phyloP scores from a whole-genome alignment of 169 alveolate species.

The Eimeria praecox region DNA sequence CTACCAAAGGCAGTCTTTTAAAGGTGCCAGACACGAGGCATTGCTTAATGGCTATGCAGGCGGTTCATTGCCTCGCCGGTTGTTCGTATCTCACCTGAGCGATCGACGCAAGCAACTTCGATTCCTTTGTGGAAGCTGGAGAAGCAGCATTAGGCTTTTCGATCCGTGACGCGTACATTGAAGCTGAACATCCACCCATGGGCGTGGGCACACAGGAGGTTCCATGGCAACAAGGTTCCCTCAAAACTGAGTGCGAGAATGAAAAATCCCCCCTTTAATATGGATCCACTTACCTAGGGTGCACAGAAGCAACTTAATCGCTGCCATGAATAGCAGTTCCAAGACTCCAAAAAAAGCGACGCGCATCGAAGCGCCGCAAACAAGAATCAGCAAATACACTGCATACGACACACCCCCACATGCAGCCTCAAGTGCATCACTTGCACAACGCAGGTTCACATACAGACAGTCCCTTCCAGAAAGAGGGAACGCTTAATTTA shows the following conservation, averaged over 20 bases:
- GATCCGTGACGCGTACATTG: slow-evolving; percentile 64
- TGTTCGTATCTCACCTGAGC: slow-evolving; percentile 23
- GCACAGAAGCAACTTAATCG: slow-evolving; percentile 58
- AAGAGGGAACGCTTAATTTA: neutral
- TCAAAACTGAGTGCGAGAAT: neutral
- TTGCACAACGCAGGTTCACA: neutral
- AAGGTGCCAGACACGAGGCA: neutral
- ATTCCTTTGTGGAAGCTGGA: slow-evolving; percentile 52
- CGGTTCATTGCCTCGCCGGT: neutral
- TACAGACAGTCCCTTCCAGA: neutral
- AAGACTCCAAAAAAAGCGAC: slow-evolving; percentile 59
- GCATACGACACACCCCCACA: neutral
- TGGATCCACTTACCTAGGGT: slow-evolving; percentile 49
- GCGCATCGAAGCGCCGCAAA: slow-evolving; percentile 43
- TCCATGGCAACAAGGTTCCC: neutral
- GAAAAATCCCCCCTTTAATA: neutral
- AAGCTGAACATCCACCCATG: slow-evolving; percentile 34
- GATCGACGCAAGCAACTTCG: slow-evolving; percentile 36
- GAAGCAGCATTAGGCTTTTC: slow-evolving; percentile 29
- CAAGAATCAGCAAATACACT: neutral
- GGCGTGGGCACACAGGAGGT: neutral
- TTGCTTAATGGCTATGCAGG: neutral
- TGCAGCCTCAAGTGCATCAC: neutral
- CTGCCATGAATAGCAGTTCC: slow-evolving; percentile 60
- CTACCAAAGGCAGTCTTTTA: neutral